A percentile compares a stretch with the other conserved stretches of the same genome.
These are phyloP conservation scores for Malassezia furfur DNA, from an alignment of 1,284 basidiomycete species.

Conservation along the genomic window DNA sequence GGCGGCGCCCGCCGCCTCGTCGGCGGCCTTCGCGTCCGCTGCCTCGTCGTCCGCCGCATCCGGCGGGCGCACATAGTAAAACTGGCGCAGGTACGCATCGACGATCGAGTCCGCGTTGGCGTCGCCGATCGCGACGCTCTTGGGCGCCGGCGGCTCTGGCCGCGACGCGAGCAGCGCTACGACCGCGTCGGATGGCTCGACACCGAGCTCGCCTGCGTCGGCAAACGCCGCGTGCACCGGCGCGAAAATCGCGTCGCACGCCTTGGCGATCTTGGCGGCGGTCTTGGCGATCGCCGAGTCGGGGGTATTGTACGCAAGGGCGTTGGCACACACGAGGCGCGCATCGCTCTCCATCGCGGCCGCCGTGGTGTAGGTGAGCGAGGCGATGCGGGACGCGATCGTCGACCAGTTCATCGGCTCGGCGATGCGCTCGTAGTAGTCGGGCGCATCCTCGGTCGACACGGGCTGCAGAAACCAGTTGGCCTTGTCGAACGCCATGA, in stretches of 20 bases:
- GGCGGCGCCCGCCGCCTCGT: background rate
- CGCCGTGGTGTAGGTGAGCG: conserved; percentile 66
- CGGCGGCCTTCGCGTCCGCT: background rate
- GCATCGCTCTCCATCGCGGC: conserved; percentile 74
- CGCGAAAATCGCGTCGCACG: conserved; percentile 53
- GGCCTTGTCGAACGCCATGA: conserved; percentile 56
- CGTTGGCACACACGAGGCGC: conserved; percentile 72
- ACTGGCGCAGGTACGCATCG: conserved; percentile 14
- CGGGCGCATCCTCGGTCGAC: conserved; percentile 68
- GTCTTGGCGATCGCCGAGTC: conserved; percentile 65
- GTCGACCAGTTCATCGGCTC: conserved; percentile 78
- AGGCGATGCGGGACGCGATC: conserved; percentile 59
- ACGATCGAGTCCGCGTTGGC: conserved; percentile 10
- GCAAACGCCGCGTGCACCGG: conserved; percentile 46
- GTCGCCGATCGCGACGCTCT: background rate
- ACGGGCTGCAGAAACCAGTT: conserved; percentile 37
- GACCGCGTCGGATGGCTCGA: conserved; percentile 26
- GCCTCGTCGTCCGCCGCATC: background rate
- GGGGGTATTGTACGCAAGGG: conserved; percentile 72
- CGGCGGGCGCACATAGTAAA: conserved; percentile 9
- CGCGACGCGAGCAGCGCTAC: conserved; percentile 26
- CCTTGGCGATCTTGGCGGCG: conserved; percentile 61
- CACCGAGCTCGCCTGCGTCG: conserved; percentile 14
- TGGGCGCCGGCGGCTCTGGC: conserved; percentile 6
- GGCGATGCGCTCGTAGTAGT: conserved; percentile 80